Base-by-base conservation (phyloP, 306 rosid species). In the Quercus robur region DNA sequence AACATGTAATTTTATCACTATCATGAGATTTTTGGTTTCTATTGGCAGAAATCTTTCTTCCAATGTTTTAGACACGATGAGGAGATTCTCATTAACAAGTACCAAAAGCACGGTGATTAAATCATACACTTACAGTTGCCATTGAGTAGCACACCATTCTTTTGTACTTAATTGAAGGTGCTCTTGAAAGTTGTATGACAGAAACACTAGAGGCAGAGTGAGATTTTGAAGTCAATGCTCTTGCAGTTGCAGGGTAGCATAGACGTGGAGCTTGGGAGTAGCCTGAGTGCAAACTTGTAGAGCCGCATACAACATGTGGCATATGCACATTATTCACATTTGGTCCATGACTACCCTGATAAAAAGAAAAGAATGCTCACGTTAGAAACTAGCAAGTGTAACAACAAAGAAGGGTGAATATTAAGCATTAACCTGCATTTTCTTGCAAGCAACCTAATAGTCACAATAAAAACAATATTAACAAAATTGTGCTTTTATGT, bases 91-190 rank as follows among this genome's bases (percentile, higher is more conserved):
- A 66, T 4, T 23, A 77, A 75, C 41, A 61, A 75, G 51, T 61
- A 56, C 76, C 14, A 19, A 81, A 72, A 58, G 61, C 57, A 51
- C 13, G 31, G 30, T 56, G 49, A 55, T 28, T 3, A 55, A 41
- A 71, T 64, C 57, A 74, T 18, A 75, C 56, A 82, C 89, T 83
- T 70, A 89, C 95, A 77, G 79, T 80, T 80, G 77, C 88, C 23
- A 82, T 5, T 15, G 94, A 84, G 77, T 68, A 80, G 63, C 94
- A 88, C 74, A 76, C 72, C 86, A 90, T 80, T 73, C 80, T 87
- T 44, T 62, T 81, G 71, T 75, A 75, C 71, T 85, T 70, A 55
- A 70, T 61, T 70, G 90, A 77, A 62, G 77, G 81, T 57, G 82
- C 58, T 35, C 55, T 76, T 41, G 85, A 77, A 81, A 77, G 82